phyloP scores from a whole-genome alignment of 2,329 filamentous ascomycete genomes.

The Cladosporium velox region DNA sequence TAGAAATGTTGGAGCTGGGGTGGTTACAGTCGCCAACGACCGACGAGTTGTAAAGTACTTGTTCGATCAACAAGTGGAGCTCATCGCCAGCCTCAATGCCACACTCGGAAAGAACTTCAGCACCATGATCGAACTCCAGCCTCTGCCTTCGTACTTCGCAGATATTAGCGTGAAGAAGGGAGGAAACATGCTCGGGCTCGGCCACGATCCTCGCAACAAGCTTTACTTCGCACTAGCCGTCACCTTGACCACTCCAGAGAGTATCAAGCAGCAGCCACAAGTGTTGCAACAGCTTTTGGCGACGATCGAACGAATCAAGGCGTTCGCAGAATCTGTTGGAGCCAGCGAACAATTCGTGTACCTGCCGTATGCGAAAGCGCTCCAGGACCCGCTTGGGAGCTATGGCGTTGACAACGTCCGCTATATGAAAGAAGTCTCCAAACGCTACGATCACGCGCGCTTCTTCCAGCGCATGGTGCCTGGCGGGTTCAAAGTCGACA shows the following conservation, averaged over 20 bases:
- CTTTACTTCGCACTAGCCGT: constrained; percentile 6
- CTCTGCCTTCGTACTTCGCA: constrained; percentile 7
- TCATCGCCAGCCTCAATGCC: constrained; percentile 1
- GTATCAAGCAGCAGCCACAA: constrained; percentile 1
- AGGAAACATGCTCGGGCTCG: constrained; percentile 19
- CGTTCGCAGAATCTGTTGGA: neutral
- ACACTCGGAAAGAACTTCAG: constrained; percentile 1
- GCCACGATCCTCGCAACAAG: constrained; percentile 4
- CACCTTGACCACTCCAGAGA: constrained; percentile 3
- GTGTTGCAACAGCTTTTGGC: constrained; percentile 5
- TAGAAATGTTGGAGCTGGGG: constrained; percentile 8
- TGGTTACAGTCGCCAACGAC: constrained; percentile 3
- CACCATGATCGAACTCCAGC: constrained; percentile 15
- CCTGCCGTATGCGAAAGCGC: constrained; percentile 40
- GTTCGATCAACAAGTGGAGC: constrained; percentile 3
- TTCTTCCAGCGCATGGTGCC: constrained; percentile 31
- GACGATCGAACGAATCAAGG: neutral
- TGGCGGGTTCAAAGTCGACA: constrained; percentile 39
- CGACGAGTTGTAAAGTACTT: neutral
- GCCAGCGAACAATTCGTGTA: constrained; percentile 31
- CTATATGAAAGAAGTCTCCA: constrained; percentile 13
- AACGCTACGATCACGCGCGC: constrained; percentile 6
- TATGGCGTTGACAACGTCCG: constrained; percentile 27
- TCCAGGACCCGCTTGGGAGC: constrained; percentile 40
- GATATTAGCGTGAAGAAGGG: neutral